These are phyloP conservation scores for Kodamaea jinghongensis DNA, from an alignment of 805 yeast species.

Conservation along the genomic window DNA sequence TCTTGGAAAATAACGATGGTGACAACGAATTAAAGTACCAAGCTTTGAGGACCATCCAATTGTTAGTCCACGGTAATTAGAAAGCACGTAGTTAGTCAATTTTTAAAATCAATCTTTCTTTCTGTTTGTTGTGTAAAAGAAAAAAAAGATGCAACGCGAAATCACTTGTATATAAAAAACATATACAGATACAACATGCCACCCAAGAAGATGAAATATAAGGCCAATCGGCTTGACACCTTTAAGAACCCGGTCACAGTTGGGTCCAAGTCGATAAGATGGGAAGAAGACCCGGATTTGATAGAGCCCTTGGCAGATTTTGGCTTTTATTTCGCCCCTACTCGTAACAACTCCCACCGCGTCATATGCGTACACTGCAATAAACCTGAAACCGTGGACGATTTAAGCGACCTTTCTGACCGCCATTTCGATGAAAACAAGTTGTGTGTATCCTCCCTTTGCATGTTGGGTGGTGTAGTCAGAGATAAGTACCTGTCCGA, in stretches of 20 bases:
- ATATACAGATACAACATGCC: constrained; percentile 7
- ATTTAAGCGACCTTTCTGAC: constrained; percentile 5
- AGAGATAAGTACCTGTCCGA: constrained; percentile 8
- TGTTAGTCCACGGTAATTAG: constrained; percentile 64
- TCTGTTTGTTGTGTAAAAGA: too few species aligned
- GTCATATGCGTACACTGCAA: constrained; percentile 58
- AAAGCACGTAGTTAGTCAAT: too few species aligned
- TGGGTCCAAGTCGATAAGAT: constrained; percentile 20
- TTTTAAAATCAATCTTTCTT: too few species aligned
- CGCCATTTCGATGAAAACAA: constrained; percentile 10
- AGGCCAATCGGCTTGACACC: constrained; percentile 18
- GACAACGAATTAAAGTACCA: constrained; percentile 90
- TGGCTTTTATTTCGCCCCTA: constrained; percentile 62
- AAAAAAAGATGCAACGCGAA: constrained; percentile 1
- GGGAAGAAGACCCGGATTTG: constrained; percentile 20
- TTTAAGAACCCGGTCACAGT: constrained; percentile 19
- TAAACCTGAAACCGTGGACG: constrained; percentile 12
- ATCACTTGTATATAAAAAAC: not conserved
- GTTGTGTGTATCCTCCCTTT: constrained; percentile 11
- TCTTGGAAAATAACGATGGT: constrained; percentile 63
- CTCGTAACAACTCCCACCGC: constrained; percentile 43
- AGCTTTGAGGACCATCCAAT: constrained; percentile 94
- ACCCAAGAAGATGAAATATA: constrained; percentile 15
- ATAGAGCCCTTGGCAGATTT: constrained; percentile 47
- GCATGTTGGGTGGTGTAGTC: constrained; percentile 10